These are phyloP conservation scores for Phragmites australis DNA, from an alignment of 176 grass and related monocot genomes.

Conservation along the genomic window DNA sequence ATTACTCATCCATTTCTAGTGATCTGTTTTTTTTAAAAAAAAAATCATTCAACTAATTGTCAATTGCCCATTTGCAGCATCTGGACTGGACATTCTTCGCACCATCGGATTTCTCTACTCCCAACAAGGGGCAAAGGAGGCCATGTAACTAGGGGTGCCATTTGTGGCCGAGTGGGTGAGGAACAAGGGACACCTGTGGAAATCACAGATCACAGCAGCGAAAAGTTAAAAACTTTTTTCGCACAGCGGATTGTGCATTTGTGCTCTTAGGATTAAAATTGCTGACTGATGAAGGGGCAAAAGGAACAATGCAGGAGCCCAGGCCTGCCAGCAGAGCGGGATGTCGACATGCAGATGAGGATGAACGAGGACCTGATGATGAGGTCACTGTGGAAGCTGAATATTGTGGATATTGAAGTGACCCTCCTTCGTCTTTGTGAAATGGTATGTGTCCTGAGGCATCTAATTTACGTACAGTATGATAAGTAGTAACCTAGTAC, in stretches of 20 bases:
- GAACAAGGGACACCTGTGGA: constrained; percentile 99
- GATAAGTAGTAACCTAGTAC: background rate
- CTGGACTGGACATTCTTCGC: constrained; percentile 76
- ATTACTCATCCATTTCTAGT: background rate
- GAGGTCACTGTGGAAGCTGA: constrained; percentile 93
- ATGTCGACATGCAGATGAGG: constrained; percentile 77
- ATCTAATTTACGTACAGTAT: background rate
- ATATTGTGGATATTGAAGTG: constrained; percentile 93
- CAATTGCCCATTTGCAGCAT: constrained; percentile 57
- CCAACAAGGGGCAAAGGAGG: constrained; percentile 91
- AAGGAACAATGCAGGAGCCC: constrained; percentile 80
- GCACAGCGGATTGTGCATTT: background rate
- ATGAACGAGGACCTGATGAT: constrained; percentile 99
- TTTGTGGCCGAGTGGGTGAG: constrained; percentile 95
- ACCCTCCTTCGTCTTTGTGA: constrained; percentile 92
- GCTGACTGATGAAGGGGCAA: constrained; percentile 50
- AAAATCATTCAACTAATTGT: background rate
- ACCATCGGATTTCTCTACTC: constrained; percentile 93
- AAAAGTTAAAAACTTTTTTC: constrained; percentile 65
- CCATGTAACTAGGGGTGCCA: constrained; percentile 91
- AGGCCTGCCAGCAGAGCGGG: constrained; percentile 73
- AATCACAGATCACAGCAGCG: constrained; percentile 89
- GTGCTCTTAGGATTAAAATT: constrained; percentile 31
- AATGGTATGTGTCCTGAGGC: constrained; percentile 61
- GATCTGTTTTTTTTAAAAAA: background rate